Percentiles rank a stretch among this genome's conserved stretches.
These are phyloP conservation scores for Arabis hirsuta DNA, from an alignment of 345 rosid genomes.

Conservation along the genomic window DNA sequence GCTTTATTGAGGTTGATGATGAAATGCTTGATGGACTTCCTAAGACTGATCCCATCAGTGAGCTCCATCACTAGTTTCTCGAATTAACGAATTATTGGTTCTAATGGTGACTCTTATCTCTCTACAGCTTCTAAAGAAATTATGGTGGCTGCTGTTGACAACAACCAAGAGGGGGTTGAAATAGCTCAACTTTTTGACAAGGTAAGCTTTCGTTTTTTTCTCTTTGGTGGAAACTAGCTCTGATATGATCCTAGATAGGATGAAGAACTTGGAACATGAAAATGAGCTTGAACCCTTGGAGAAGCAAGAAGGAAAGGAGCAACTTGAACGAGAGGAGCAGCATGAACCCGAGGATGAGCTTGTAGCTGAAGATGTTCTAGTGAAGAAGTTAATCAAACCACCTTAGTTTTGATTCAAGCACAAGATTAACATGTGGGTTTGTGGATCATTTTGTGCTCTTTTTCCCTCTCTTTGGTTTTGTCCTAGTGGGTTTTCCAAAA, in stretches of 20 bases:
- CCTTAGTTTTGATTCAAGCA: too few species aligned
- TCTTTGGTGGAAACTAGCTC: slow-evolving; percentile 2
- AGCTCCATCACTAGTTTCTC: slow-evolving; percentile 38
- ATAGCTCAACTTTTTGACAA: slow-evolving; percentile 61
- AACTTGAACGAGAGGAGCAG: too few species aligned
- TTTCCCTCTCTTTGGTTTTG: too few species aligned
- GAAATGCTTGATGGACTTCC: slow-evolving; percentile 59
- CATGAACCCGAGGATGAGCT: too few species aligned
- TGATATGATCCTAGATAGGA: neutral
- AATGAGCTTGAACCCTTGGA: too few species aligned
- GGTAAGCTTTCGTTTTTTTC: slow-evolving; percentile 43
- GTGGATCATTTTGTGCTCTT: too few species aligned
- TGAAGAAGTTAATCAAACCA: too few species aligned
- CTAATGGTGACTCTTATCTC: neutral
- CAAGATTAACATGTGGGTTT: too few species aligned
- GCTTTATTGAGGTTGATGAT: slow-evolving; percentile 47
- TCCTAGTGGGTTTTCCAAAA: too few species aligned
- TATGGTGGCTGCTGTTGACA: slow-evolving; percentile 55
- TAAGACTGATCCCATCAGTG: slow-evolving; percentile 59
- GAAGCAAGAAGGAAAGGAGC: too few species aligned
- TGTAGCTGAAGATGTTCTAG: too few species aligned
- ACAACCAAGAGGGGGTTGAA: slow-evolving; percentile 59
- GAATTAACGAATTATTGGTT: slow-evolving; percentile 12
- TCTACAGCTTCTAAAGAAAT: slow-evolving; percentile 70
- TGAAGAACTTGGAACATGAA: too few species aligned